Conservation (phyloP, 192 early-diverging fungal genomes). For the Backusella australiensis region DNA sequence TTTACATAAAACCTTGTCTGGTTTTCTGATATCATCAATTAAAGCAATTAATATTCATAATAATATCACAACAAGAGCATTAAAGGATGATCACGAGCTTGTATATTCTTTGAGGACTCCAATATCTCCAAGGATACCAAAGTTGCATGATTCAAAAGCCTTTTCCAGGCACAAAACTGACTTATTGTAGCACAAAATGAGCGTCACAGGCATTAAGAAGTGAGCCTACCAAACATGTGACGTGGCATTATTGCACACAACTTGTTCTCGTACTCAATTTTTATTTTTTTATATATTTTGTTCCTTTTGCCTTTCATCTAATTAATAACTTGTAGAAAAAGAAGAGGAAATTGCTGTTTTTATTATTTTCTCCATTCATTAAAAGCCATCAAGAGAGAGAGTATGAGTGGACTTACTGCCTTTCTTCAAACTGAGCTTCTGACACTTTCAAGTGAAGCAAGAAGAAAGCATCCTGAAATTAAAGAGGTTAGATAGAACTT, state of each 20-base stretch:
- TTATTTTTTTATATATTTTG: neutral
- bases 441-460: conserved; percentile 80
- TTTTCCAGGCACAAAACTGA: neutral
- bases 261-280: neutral
- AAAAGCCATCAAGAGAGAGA: neutral
- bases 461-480: conserved; percentile 90
- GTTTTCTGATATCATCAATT: neutral
- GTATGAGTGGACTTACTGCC: conserved; percentile 50
- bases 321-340: neutral
- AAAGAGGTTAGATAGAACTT: conserved; percentile 72
- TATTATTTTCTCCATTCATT: neutral
- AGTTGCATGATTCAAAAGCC: neutral
- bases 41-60: neutral
- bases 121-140: neutral
- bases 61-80: neutral
- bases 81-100: neutral
- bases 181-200: neutral
- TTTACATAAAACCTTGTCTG: neutral
- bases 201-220: neutral
- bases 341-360: neutral
- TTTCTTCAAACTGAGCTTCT: conserved; percentile 81
- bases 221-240: neutral
- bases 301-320: neutral
- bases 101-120: neutral
- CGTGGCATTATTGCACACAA: neutral